A percentile compares a stretch with the other conserved stretches of the same genome.
phyloP scores from a whole-genome alignment of 192 early-diverging fungal genomes.

The Jimgerdemannia flammicorona region DNA sequence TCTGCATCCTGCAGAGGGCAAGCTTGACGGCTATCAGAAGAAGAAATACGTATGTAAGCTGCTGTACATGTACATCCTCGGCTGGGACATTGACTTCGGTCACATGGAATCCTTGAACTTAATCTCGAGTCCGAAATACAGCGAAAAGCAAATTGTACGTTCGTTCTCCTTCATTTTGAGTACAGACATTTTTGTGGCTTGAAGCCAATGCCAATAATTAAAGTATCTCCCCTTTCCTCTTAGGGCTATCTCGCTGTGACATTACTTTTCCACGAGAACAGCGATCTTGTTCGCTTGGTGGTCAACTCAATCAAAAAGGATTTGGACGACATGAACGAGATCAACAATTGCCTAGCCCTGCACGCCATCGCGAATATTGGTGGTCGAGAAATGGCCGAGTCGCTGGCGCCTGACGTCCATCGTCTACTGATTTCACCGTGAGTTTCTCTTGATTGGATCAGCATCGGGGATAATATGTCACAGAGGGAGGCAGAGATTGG shows the following conservation, averaged over 20 bases:
- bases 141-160: conserved; percentile 96
- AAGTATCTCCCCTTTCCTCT: not conserved
- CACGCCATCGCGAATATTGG: conserved; percentile 98
- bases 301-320: conserved; percentile 89
- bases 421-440: conserved; percentile 79
- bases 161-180: not conserved
- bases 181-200: not conserved
- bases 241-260: conserved; percentile 97
- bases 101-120: conserved; percentile 95
- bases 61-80: conserved; percentile 98
- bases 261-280: conserved; percentile 84
- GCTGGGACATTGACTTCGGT: conserved; percentile 98
- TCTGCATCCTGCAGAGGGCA: conserved; percentile 56
- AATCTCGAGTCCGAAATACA: conserved; percentile 85
- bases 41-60: conserved; percentile 99
- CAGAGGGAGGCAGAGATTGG: too few species aligned
- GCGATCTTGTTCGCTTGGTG: conserved; percentile 78
- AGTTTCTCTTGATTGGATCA: conserved; percentile 22
- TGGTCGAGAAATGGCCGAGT: conserved; percentile 87
- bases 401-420: conserved; percentile 79
- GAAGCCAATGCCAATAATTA: not conserved
- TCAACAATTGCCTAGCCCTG: conserved; percentile 86
- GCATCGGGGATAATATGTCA: too few species aligned
- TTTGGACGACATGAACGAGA: conserved; percentile 80
- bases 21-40: conserved; percentile 95